phyloP scores from a whole-genome alignment of 202 grass and related monocot species.

The Bolboschoenoplectus hybrid region DNA sequence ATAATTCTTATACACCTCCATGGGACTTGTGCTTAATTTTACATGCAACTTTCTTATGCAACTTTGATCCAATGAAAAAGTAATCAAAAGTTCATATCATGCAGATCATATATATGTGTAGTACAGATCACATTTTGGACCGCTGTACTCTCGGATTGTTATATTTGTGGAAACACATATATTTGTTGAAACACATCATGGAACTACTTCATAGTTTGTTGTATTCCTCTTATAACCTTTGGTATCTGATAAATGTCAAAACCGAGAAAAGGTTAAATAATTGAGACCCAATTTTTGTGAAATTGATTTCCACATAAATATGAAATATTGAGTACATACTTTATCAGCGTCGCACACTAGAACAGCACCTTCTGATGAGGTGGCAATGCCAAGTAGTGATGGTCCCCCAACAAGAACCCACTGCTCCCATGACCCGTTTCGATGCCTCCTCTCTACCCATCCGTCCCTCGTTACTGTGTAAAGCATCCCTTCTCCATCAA shows the following conservation, averaged over 20 bases:
- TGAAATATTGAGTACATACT: slow-evolving; percentile 20
- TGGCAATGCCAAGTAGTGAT: slow-evolving; percentile 48
- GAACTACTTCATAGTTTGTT: not conserved
- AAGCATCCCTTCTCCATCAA: slow-evolving; percentile 55
- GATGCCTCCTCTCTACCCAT: slow-evolving; percentile 70
- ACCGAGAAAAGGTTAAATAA: too few species aligned
- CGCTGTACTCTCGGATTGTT: not conserved
- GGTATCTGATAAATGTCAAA: not conserved
- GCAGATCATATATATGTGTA: not conserved
- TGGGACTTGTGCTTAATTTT: not conserved
- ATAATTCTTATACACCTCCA: not conserved
- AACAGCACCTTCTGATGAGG: slow-evolving; percentile 51
- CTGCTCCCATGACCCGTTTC: slow-evolving; percentile 59
- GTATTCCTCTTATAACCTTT: not conserved
- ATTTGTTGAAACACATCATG: not conserved
- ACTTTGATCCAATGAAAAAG: not conserved
- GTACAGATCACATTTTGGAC: not conserved
- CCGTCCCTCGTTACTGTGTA: slow-evolving; percentile 78
- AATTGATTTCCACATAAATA: too few species aligned
- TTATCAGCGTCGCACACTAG: slow-evolving; percentile 72
- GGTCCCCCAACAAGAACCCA: slow-evolving; percentile 66
- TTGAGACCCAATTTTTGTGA: not conserved
- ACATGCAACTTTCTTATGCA: not conserved
- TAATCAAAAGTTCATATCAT: not conserved
- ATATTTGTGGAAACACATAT: not conserved